phyloP scores from a whole-genome alignment of 1,139 yeast species.

The Taphrina deformans region DNA sequence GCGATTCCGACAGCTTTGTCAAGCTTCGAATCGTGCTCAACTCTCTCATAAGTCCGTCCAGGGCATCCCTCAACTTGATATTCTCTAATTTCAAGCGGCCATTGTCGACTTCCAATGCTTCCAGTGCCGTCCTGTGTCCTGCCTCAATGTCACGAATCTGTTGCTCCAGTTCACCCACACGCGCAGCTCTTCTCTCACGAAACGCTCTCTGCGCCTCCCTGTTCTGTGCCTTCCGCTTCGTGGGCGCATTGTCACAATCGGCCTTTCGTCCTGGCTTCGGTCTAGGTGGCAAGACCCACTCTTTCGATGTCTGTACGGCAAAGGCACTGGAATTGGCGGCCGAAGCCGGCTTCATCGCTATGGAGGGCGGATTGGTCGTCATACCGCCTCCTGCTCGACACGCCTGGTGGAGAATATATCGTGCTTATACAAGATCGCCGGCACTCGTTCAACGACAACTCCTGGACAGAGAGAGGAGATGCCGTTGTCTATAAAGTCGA shows the following conservation, averaged over 20 bases:
- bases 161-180: slow-evolving; percentile 57
- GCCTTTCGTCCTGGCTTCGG: slow-evolving; percentile 35
- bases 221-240: slow-evolving; percentile 83
- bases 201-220: slow-evolving; percentile 95
- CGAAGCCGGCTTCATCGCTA: slow-evolving; percentile 30
- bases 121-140: slow-evolving; percentile 12
- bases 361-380: slow-evolving; percentile 15
- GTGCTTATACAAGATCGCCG: no score
- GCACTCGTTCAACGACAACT: no score
- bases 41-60: slow-evolving; percentile 26
- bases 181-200: slow-evolving; percentile 71
- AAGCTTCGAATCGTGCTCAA: slow-evolving; percentile 12
- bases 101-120: slow-evolving; percentile 42
- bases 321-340: slow-evolving; percentile 18
- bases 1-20: slow-evolving; percentile 11
- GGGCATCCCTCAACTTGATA: slow-evolving; percentile 38
- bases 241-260: slow-evolving; percentile 50
- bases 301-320: slow-evolving; percentile 30
- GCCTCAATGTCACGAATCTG: slow-evolving; percentile 55
- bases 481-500: no score
- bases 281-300: slow-evolving; percentile 34
- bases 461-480: no score
- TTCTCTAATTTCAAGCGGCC: slow-evolving; percentile 36
- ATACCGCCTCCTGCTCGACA: no score
- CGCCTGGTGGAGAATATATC: no score